These are phyloP conservation scores for Scutellaria galericulata DNA, from an alignment of 257 asterid species.

Conservation along the genomic window DNA sequence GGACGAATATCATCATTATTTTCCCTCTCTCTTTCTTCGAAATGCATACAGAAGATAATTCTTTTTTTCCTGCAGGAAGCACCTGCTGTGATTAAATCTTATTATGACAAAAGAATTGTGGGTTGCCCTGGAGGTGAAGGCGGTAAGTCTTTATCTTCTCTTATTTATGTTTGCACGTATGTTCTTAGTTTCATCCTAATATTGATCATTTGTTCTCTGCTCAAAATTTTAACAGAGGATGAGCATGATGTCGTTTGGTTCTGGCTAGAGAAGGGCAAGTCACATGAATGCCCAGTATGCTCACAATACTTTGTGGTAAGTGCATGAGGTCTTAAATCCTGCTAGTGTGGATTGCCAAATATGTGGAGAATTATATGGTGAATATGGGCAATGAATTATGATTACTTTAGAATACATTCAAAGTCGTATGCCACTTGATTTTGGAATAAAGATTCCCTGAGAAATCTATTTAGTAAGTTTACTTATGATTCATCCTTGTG, in stretches of 20 bases:
- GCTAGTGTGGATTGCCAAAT: constrained; percentile 14
- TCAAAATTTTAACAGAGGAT: constrained; percentile 65
- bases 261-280: constrained; percentile 95
- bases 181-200: neutral
- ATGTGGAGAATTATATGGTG: constrained; percentile 51
- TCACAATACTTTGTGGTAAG: constrained; percentile 85
- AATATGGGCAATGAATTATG: constrained; percentile 30
- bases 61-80: constrained; percentile 61
- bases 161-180: neutral
- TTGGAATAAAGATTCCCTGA: constrained; percentile 47
- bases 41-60: neutral
- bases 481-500: neutral
- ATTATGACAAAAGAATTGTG: constrained; percentile 78
- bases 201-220: constrained; percentile 19
- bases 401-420: neutral
- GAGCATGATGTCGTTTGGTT: constrained; percentile 99
- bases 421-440: constrained; percentile 1
- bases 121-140: constrained; percentile 97
- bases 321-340: constrained; percentile 9
- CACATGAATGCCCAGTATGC: constrained; percentile 98
- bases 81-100: constrained; percentile 79
- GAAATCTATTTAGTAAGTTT: neutral
- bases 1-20: neutral
- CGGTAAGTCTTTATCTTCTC: constrained; percentile 54
- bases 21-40: neutral